phyloP scores from a whole-genome alignment of 73 alveolate genomes.

The Urostyla sp. region DNA sequence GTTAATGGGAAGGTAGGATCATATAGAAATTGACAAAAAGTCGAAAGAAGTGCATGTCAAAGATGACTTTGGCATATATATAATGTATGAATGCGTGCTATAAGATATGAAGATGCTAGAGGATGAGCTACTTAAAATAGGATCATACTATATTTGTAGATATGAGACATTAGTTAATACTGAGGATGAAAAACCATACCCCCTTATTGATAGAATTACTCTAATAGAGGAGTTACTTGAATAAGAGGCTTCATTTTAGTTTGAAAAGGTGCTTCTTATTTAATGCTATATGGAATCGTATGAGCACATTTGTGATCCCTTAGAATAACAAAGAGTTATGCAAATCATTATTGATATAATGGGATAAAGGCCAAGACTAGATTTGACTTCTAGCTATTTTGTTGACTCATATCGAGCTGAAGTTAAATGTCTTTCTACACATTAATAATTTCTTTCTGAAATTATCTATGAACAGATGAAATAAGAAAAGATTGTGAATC shows the following conservation, averaged over 20 bases:
- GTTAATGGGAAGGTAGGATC: slow-evolving; percentile 58
- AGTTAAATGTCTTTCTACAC: slow-evolving; percentile 74
- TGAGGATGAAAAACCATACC: slow-evolving; percentile 82
- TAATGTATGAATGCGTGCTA: slow-evolving; percentile 81
- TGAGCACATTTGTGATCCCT: slow-evolving; percentile 88
- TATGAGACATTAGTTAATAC: slow-evolving; percentile 80
- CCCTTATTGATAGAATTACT: slow-evolving; percentile 87
- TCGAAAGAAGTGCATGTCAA: slow-evolving; percentile 63
- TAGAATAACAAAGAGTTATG: slow-evolving; percentile 83
- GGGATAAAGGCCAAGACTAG: slow-evolving; percentile 90
- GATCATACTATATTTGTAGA: slow-evolving; percentile 85
- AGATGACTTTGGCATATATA: slow-evolving; percentile 88
- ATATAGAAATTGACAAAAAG: slow-evolving; percentile 36
- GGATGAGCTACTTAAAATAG: slow-evolving; percentile 85
- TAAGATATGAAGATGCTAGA: slow-evolving; percentile 86
- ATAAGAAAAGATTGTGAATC: slow-evolving; percentile 49
- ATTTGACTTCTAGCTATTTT: slow-evolving; percentile 82
- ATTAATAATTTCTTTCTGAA: slow-evolving; percentile 55
- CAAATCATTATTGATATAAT: slow-evolving; percentile 81
- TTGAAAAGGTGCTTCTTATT: slow-evolving; percentile 81
- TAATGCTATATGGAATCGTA: slow-evolving; percentile 88
- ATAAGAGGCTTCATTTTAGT: slow-evolving; percentile 78
- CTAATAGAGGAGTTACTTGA: slow-evolving; percentile 80
- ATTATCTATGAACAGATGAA: slow-evolving; percentile 44
- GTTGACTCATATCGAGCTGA: slow-evolving; percentile 86